Conservation (phyloP, 768 basidiomycete genomes). For the Tricholoma matsutake region DNA sequence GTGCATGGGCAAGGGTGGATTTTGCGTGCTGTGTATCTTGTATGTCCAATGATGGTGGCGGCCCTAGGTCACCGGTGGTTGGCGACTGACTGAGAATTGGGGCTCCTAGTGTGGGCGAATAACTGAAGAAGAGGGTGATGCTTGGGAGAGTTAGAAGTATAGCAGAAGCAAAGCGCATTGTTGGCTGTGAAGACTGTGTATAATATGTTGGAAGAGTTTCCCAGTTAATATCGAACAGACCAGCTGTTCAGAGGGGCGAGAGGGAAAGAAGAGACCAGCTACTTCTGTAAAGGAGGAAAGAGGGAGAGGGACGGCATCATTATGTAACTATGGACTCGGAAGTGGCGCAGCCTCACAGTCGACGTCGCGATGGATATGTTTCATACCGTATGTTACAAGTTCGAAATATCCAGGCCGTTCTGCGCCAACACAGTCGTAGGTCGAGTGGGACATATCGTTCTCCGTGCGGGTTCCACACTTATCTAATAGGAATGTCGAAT, state of each 20-base stretch:
- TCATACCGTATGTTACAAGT: too few species aligned
- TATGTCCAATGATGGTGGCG: background rate
- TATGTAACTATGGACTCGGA: too few species aligned
- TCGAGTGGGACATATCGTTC: too few species aligned
- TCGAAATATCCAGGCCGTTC: too few species aligned
- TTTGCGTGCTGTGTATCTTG: background rate
- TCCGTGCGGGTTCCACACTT: too few species aligned
- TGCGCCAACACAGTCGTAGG: too few species aligned
- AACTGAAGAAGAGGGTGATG: background rate
- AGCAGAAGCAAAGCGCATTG: background rate
- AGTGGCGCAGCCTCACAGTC: too few species aligned
- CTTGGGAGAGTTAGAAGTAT: background rate
- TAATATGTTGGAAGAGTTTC: background rate
- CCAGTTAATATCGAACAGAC: background rate
- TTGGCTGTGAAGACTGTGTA: too few species aligned
- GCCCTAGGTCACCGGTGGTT: background rate
- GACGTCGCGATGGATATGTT: background rate
- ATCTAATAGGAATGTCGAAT: too few species aligned
- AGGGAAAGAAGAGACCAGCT: background rate
- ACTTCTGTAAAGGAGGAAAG: background rate
- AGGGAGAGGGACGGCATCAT: background rate
- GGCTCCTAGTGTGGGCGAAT: background rate
- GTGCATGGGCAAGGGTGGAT: background rate
- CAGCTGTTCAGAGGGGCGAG: background rate
- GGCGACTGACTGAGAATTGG: too few species aligned